Percentiles rank a stretch among this genome's conserved stretches.
Evolutionary conservation across 2,329 filamentous ascomycete genomes (phyloP).

Genomic region (Aspergillus novoparasiticus): DNA sequence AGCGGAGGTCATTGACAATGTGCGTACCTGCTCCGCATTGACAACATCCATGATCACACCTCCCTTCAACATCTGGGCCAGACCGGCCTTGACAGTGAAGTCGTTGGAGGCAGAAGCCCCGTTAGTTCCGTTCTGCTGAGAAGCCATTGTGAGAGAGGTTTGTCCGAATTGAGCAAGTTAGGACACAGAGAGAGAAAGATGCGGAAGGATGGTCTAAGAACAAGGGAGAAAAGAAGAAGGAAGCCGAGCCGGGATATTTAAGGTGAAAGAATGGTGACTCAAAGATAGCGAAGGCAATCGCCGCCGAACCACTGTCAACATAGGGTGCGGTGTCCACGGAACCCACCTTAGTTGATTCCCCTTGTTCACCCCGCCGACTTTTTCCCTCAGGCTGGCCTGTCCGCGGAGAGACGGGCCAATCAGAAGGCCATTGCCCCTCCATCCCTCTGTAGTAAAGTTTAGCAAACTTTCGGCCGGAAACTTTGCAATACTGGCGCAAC

Average conservation of each 20-base stretch:
- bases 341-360: neutral
- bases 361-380: conserved; percentile 22
- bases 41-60: conserved; percentile 99
- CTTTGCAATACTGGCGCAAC: conserved; percentile 2
- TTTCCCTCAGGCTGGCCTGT: conserved; percentile 11
- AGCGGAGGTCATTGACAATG: neutral
- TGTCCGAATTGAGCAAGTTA: conserved; percentile 1
- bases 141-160: conserved; percentile 35
- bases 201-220: conserved; percentile 2
- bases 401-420: conserved; percentile 19
- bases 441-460: neutral
- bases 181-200: conserved; percentile 9
- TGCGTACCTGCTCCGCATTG: conserved; percentile 73
- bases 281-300: conserved; percentile 10
- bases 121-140: conserved; percentile 30
- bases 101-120: conserved; percentile 48
- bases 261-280: conserved; percentile 11
- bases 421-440: conserved; percentile 14
- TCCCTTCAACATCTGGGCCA: conserved; percentile 98
- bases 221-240: conserved; percentile 5
- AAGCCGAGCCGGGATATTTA: conserved; percentile 7
- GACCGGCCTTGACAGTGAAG: conserved; percentile 90
- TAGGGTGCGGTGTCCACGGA: conserved; percentile 28
- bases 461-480: conserved; percentile 5
- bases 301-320: neutral